phyloP scores from a whole-genome alignment of 73 alveolate genomes.

The Paraurostyla sp. region DNA sequence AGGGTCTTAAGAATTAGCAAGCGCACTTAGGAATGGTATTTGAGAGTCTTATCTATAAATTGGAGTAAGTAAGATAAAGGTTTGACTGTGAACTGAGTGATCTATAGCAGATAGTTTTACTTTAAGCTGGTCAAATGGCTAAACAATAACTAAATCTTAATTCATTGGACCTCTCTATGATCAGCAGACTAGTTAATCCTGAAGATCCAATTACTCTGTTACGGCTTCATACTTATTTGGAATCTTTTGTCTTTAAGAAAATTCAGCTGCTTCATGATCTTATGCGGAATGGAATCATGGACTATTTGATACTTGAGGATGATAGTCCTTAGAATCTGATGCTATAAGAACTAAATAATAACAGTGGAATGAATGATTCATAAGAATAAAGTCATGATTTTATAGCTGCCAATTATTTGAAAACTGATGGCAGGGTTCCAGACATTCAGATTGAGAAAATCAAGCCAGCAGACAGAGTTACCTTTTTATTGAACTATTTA shows the following conservation, averaged over 20 bases:
- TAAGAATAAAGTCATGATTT: too few relatives aligned
- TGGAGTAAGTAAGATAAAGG: not conserved
- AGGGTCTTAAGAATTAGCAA: not conserved
- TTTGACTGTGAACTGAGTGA: constrained; percentile 38
- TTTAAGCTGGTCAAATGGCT: constrained; percentile 58
- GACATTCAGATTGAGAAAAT: constrained; percentile 10
- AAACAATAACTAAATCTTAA: not conserved
- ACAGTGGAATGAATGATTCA: too few relatives aligned
- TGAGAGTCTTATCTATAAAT: constrained; percentile 22
- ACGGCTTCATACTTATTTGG: not conserved
- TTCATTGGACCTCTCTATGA: not conserved
- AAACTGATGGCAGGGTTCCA: not conserved
- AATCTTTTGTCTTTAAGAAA: constrained; percentile 10
- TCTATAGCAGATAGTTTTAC: constrained; percentile 32
- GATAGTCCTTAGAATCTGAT: too few relatives aligned
- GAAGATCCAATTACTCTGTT: constrained; percentile 6
- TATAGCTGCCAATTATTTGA: too few relatives aligned
- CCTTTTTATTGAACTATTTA: constrained; percentile 59
- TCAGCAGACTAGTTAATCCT: not conserved
- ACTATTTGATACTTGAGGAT: constrained; percentile 5
- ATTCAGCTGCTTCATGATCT: not conserved
- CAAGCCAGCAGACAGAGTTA: constrained; percentile 62
- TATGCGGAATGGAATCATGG: constrained; percentile 54
- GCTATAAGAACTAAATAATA: too few relatives aligned
- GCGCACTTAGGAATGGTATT: constrained; percentile 44